Percentiles rank a stretch among this genome's conserved stretches.
Conservation (phyloP, 2,329 filamentous ascomycete genomes). For the Nigrospora osmanthi region DNA sequence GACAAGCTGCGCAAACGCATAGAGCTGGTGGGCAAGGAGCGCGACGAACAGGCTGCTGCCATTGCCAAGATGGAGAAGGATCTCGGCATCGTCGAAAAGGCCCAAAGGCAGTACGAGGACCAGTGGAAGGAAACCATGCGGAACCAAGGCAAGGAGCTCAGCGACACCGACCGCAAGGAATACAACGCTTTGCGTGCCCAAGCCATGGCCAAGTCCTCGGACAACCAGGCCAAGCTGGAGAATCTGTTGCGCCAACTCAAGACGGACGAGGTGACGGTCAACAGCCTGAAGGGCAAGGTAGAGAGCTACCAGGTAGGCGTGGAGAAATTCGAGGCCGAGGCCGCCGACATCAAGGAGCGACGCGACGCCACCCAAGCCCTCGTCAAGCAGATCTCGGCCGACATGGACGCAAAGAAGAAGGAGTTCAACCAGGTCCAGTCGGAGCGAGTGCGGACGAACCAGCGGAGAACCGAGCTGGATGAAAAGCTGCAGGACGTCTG, state of each 20-base stretch:
- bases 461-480: slow-evolving; percentile 80
- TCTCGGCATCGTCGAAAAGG: slow-evolving; percentile 78
- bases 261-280: slow-evolving; percentile 85
- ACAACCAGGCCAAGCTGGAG: slow-evolving; percentile 75
- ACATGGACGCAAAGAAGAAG: slow-evolving; percentile 86
- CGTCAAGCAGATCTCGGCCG: slow-evolving; percentile 61
- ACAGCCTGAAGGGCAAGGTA: slow-evolving; percentile 81
- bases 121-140: slow-evolving; percentile 81
- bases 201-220: slow-evolving; percentile 73
- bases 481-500: slow-evolving; percentile 82
- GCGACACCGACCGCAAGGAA: slow-evolving; percentile 77
- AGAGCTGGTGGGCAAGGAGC: slow-evolving; percentile 65
- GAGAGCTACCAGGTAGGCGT: slow-evolving; percentile 68
- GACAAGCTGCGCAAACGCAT: slow-evolving; percentile 61
- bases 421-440: slow-evolving; percentile 81
- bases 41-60: slow-evolving; percentile 59
- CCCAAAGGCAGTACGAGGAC: slow-evolving; percentile 78
- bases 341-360: slow-evolving; percentile 60
- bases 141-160: slow-evolving; percentile 80
- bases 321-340: slow-evolving; percentile 66
- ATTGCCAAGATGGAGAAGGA: slow-evolving; percentile 74
- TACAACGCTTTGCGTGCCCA: slow-evolving; percentile 80
- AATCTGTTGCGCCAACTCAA: slow-evolving; percentile 83
- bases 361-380: slow-evolving; percentile 53
- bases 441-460: slow-evolving; percentile 71